These are phyloP conservation scores for Hyphopichia pseudoburtonii DNA, from an alignment of 1,139 yeast genomes.

Conservation along the genomic window DNA sequence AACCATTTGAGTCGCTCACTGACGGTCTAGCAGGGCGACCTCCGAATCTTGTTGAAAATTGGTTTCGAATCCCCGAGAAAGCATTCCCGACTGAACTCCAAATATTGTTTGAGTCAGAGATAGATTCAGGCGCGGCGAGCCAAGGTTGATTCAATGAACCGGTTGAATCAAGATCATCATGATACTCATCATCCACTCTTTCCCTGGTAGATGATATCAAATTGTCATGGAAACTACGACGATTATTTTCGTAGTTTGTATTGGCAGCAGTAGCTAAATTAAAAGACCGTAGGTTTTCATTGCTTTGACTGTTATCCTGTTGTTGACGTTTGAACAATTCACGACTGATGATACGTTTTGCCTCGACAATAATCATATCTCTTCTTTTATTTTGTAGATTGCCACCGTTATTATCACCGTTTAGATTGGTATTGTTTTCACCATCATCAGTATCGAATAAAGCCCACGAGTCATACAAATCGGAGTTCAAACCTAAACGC, in stretches of 20 bases:
- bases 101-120: constrained; percentile 5
- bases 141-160: not conserved
- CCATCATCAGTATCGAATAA: constrained; percentile 42
- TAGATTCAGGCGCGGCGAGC: not conserved
- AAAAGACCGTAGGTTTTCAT: constrained; percentile 26
- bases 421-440: constrained; percentile 7
- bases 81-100: constrained; percentile 30
- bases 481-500: constrained; percentile 42
- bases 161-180: constrained; percentile 3
- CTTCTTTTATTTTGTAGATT: constrained; percentile 24
- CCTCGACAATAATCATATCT: constrained; percentile 44
- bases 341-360: constrained; percentile 39
- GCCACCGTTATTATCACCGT: constrained; percentile 10
- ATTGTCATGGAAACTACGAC: constrained; percentile 25
- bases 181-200: constrained; percentile 2
- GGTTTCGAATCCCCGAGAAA: constrained; percentile 20
- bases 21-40: constrained; percentile 2
- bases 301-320: constrained; percentile 3
- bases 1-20: constrained; percentile 9
- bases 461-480: constrained; percentile 58
- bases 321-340: constrained; percentile 31
- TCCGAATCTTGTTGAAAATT: constrained; percentile 16
- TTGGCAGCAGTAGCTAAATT: constrained; percentile 31
- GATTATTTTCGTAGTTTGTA: constrained; percentile 30
- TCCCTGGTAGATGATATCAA: constrained; percentile 8